Conservation (phyloP, 2,329 filamentous ascomycete species). For the Helicocarpus griseus region DNA sequence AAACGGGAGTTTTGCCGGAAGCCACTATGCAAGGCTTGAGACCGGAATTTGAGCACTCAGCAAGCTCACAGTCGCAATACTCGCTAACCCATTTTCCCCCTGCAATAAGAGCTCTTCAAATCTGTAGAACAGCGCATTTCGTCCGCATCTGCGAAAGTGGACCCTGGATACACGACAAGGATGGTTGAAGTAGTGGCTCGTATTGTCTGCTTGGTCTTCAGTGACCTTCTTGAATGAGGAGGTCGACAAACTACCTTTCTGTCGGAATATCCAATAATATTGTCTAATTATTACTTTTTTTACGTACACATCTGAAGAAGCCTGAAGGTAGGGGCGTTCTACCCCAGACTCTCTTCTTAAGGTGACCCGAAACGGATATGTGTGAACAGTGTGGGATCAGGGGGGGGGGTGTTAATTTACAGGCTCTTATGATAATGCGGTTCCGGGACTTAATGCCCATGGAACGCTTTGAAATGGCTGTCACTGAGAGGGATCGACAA, state of each 20-base stretch:
- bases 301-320: background rate
- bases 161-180: background rate
- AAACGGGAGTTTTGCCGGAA: too few relatives aligned
- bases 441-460: background rate
- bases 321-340: background rate
- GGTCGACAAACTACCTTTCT: background rate
- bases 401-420: background rate
- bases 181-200: background rate
- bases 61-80: too few relatives aligned
- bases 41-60: too few relatives aligned
- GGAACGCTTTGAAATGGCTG: background rate
- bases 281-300: background rate
- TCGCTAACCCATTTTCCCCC: too few relatives aligned
- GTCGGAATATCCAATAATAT: background rate
- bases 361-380: background rate
- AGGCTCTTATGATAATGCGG: background rate
- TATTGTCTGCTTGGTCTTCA: background rate
- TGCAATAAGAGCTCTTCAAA: too few relatives aligned
- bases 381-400: background rate
- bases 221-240: background rate
- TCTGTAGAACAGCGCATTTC: too few relatives aligned
- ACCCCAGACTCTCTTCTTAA: background rate
- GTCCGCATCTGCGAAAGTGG: background rate
- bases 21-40: too few relatives aligned
- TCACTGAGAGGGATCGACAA: slow-evolving; percentile 3